Percentiles rank a stretch among this genome's conserved stretches.
These are phyloP conservation scores for Aspergillus uvarum DNA, from an alignment of 2,329 filamentous ascomycete genomes.

Conservation along the genomic window DNA sequence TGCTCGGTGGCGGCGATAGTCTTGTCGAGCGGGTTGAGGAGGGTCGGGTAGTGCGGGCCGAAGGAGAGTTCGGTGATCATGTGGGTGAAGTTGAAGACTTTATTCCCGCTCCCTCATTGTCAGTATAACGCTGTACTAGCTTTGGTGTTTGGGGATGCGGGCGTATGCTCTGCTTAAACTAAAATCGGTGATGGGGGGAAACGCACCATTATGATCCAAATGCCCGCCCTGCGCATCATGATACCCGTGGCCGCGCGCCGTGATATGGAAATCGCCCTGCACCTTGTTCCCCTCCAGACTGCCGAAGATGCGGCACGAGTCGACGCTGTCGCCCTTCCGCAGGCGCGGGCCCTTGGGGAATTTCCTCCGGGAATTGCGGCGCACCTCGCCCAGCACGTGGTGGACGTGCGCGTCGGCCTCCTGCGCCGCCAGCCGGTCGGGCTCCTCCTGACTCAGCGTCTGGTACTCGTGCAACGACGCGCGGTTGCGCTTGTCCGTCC, in stretches of 20 bases:
- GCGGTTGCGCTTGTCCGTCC: slow-evolving; percentile 68
- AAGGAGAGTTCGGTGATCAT: slow-evolving; percentile 95
- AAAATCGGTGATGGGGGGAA: background rate
- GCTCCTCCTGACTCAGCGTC: slow-evolving; percentile 62
- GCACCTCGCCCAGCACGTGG: slow-evolving; percentile 77
- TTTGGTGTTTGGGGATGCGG: no score
- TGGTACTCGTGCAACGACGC: slow-evolving; percentile 55
- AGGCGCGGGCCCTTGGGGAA: slow-evolving; percentile 73
- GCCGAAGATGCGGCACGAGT: slow-evolving; percentile 87
- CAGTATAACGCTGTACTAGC: no score
- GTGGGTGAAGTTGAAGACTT: slow-evolving; percentile 96
- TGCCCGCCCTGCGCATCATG: slow-evolving; percentile 69
- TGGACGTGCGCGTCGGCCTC: slow-evolving; percentile 80
- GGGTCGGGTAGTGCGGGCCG: slow-evolving; percentile 90
- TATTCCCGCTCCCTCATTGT: no score
- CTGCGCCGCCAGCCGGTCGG: slow-evolving; percentile 46
- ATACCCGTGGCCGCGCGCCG: slow-evolving; percentile 93
- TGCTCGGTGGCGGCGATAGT: slow-evolving; percentile 73
- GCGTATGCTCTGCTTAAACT: no score
- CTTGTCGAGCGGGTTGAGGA: slow-evolving; percentile 90
- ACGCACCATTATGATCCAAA: slow-evolving; percentile 75
- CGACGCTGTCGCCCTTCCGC: slow-evolving; percentile 53
- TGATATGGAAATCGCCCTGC: slow-evolving; percentile 97
- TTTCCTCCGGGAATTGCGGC: slow-evolving; percentile 63
- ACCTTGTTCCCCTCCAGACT: slow-evolving; percentile 93